Percentiles rank a stretch among this genome's conserved stretches.
Evolutionary conservation across 768 basidiomycete genomes (phyloP).

Genomic region (Gautieria morchelliformis): DNA sequence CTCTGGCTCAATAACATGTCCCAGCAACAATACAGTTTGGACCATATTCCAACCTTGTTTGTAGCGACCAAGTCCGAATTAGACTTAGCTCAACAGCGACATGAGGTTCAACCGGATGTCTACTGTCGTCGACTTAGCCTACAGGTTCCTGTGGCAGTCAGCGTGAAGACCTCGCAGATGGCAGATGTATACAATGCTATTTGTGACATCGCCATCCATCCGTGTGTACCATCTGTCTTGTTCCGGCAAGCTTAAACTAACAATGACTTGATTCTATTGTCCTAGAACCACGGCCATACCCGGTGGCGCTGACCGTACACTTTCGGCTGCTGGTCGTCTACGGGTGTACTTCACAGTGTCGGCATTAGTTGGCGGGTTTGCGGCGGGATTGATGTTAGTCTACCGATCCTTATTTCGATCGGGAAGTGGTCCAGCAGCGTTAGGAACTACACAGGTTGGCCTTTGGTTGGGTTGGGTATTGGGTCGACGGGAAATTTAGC

Average conservation of each 20-base stretch:
- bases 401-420: constrained; percentile 61
- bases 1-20: constrained; percentile 7
- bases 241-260: neutral
- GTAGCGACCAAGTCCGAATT: constrained; percentile 99
- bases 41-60: constrained; percentile 91
- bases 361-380: constrained; percentile 62
- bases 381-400: constrained; percentile 61
- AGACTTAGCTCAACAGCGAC: constrained; percentile 93
- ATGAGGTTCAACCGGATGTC: constrained; percentile 97
- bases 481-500: constrained; percentile 39
- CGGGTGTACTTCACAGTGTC: constrained; percentile 65
- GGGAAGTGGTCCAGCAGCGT: constrained; percentile 42
- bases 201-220: constrained; percentile 75
- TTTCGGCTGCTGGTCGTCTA: constrained; percentile 59
- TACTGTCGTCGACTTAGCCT: constrained; percentile 84
- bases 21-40: constrained; percentile 94
- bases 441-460: constrained; percentile 29
- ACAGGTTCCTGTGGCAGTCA: constrained; percentile 92
- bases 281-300: constrained; percentile 58
- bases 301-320: constrained; percentile 72
- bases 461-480: constrained; percentile 63
- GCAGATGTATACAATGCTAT: constrained; percentile 86
- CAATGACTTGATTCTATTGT: constrained; percentile 6
- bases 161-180: constrained; percentile 74
- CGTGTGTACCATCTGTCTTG: constrained; percentile 43